Evolutionary conservation across 202 grass and related monocot species (phyloP).

Genomic region (Elaeis oleifera): DNA sequence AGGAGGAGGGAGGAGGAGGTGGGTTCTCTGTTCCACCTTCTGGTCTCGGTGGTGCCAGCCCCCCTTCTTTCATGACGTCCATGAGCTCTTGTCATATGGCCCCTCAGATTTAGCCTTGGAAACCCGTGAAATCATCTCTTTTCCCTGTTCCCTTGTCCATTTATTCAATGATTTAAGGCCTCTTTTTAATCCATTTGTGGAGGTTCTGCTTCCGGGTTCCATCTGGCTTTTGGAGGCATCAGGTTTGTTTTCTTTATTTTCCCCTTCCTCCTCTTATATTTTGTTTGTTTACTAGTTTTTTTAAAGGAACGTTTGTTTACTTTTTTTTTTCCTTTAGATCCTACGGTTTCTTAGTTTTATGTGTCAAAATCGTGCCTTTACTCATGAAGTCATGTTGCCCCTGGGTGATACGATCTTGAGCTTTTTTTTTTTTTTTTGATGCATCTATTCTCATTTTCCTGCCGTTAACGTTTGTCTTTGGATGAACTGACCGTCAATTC

Average conservation of each 20-base stretch:
- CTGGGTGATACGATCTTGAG: too few relatives aligned
- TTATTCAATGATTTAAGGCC: too few relatives aligned
- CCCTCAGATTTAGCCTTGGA: too few relatives aligned
- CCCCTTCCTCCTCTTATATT: not conserved
- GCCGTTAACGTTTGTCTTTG: not conserved
- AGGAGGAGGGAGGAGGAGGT: conserved; percentile 17
- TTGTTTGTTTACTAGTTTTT: too few relatives aligned
- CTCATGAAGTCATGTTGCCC: not conserved
- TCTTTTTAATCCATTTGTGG: too few relatives aligned
- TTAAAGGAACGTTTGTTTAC: too few relatives aligned
- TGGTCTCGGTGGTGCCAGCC: conserved; percentile 19
- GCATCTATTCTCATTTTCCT: not conserved
- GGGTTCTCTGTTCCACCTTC: conserved; percentile 18
- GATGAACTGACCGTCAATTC: not conserved
- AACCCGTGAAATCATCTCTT: too few relatives aligned
- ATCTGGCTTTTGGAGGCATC: not conserved
- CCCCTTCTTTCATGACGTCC: conserved; percentile 1
- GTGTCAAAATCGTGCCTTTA: not conserved
- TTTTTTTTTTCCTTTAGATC: too few relatives aligned
- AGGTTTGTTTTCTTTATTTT: not conserved
- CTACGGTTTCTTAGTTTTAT: too few relatives aligned
- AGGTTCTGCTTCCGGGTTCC: too few relatives aligned
- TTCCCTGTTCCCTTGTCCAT: too few relatives aligned
- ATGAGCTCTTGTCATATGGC: not conserved
- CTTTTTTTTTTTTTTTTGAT: not conserved